These are phyloP conservation scores for Viola pubescens DNA, from an alignment of 441 rosid genomes.

Conservation along the genomic window DNA sequence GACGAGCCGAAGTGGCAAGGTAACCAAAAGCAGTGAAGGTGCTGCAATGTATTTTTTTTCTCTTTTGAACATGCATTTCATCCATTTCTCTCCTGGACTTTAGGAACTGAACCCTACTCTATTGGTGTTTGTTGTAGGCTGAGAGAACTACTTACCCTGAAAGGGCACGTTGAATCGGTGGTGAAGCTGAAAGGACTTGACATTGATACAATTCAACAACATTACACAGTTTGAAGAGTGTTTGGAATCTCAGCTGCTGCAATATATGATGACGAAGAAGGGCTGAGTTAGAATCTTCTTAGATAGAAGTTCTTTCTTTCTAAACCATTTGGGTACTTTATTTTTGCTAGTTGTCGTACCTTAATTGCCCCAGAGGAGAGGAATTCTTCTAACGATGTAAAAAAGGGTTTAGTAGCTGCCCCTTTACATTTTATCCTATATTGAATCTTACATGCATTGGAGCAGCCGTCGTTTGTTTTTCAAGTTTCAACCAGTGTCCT, in stretches of 20 bases:
- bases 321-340: neutral
- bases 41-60: too few species aligned
- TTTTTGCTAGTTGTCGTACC: neutral
- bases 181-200: conserved; percentile 79
- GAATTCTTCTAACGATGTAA: conserved; percentile 1
- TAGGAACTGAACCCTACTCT: too few species aligned
- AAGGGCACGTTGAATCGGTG: conserved; percentile 76
- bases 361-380: conserved; percentile 2
- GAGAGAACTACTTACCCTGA: conserved; percentile 61
- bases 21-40: conserved; percentile 15
- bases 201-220: conserved; percentile 70
- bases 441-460: neutral
- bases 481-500: too few species aligned
- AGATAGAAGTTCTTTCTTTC: conserved; percentile 7
- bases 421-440: neutral
- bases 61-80: too few species aligned
- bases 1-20: conserved; percentile 90
- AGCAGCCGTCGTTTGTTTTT: neutral
- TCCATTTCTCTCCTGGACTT: too few species aligned
- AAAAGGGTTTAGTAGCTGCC: neutral
- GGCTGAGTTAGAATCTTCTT: neutral
- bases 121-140: conserved; percentile 35
- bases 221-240: conserved; percentile 53
- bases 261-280: conserved; percentile 27
- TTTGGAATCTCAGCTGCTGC: neutral